A percentile compares a stretch with the other conserved stretches of the same genome.
phyloP scores from a whole-genome alignment of 768 basidiomycete genomes.

The Agrocybe pediades region DNA sequence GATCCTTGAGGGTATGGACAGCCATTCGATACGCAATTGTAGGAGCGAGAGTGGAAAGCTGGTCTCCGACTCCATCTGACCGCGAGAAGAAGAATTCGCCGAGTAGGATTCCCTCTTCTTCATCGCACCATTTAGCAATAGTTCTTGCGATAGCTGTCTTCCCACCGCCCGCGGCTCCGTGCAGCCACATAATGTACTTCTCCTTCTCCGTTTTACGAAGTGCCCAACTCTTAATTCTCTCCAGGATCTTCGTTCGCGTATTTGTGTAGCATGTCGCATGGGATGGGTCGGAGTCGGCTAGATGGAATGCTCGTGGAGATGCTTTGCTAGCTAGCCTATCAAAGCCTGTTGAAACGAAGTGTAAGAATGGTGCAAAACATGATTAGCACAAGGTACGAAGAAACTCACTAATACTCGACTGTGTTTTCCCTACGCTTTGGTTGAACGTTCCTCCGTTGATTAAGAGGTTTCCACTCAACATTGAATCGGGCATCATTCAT shows the following conservation, averaged over 20 bases:
- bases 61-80: neutral
- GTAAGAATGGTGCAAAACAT: no score
- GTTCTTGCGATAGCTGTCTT: neutral
- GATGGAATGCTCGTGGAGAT: neutral
- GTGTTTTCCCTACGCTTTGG: no score
- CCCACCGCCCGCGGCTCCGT: neutral
- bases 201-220: neutral
- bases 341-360: no score
- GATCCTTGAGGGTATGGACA: neutral
- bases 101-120: neutral
- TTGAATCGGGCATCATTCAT: no score
- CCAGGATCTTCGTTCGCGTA: neutral
- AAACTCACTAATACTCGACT: no score
- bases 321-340: neutral
- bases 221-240: neutral
- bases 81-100: constrained; percentile 9
- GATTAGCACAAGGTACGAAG: no score
- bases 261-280: neutral
- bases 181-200: neutral
- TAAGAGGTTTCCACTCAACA: no score
- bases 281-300: neutral
- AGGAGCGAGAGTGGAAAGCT: neutral
- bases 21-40: constrained; percentile 8
- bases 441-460: no score
- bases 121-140: neutral